Evolutionary conservation across 768 basidiomycete species (phyloP).

Genomic region (Galerina sulciceps): DNA sequence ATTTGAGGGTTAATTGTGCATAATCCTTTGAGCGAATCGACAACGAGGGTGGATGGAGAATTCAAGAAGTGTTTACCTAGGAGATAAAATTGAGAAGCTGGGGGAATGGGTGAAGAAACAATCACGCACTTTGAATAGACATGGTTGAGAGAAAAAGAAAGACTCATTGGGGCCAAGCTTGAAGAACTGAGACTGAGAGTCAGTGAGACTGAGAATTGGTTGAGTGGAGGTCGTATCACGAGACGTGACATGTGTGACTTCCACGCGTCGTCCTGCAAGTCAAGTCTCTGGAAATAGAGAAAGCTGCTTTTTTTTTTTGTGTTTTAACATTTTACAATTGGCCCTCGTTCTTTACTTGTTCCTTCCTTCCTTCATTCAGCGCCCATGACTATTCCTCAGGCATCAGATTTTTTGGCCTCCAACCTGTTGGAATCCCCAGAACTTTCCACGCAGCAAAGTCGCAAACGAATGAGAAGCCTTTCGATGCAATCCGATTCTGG

Average conservation of each 20-base stretch:
- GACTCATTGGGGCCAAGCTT: too few species aligned
- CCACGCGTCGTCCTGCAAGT: conserved; percentile 15
- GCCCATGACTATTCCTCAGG: conserved; percentile 52
- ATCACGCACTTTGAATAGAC: conserved; percentile 40
- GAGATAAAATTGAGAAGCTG: not conserved
- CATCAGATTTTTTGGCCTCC: conserved; percentile 50
- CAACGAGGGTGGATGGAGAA: conserved; percentile 66
- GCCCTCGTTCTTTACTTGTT: conserved; percentile 19
- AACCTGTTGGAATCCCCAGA: conserved; percentile 37
- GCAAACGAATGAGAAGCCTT: conserved; percentile 76
- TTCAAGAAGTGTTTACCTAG: conserved; percentile 82
- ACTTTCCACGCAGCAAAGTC: conserved; percentile 41
- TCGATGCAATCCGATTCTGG: conserved; percentile 81
- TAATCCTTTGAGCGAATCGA: conserved; percentile 79
- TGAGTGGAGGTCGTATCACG: not conserved
- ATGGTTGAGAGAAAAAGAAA: conserved; percentile 20
- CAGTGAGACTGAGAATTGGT: too few species aligned
- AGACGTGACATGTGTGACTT: conserved; percentile 16
- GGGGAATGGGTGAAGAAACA: not conserved
- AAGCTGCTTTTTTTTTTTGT: conserved; percentile 20
- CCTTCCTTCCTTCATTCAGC: conserved; percentile 12
- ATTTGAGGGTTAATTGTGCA: conserved; percentile 73
- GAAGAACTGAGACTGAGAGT: too few species aligned
- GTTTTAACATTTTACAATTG: conserved; percentile 9
- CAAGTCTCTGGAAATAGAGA: conserved; percentile 9